A percentile compares a stretch with the other conserved stretches of the same genome.
Conservation (phyloP, 2,329 filamentous ascomycete genomes). For the Mycosphaerella sp. region DNA sequence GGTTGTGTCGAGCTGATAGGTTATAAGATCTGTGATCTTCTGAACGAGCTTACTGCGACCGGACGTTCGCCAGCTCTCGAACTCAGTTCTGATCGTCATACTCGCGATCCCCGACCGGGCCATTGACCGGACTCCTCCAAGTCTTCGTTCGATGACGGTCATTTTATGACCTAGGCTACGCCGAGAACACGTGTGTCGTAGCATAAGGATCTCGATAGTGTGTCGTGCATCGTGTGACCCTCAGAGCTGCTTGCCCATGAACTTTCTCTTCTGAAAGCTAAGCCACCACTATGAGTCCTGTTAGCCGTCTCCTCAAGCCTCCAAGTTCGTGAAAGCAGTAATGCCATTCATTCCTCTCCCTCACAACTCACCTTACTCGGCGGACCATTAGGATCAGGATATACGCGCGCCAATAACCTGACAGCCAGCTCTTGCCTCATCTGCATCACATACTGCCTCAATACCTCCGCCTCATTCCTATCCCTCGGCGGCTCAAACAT, state of each 20-base stretch:
- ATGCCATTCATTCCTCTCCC: not conserved
- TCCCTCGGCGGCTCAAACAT: conserved; percentile 87
- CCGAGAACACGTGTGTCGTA: not conserved
- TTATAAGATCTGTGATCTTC: too few species aligned
- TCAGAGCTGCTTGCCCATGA: conserved; percentile 77
- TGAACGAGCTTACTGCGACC: too few species aligned
- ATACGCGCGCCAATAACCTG: conserved; percentile 78
- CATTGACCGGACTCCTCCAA: not conserved
- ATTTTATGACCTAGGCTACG: not conserved
- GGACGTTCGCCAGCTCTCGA: too few species aligned
- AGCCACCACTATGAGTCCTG: conserved; percentile 86
- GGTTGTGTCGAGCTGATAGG: not conserved
- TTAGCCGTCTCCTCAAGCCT: conserved; percentile 22
- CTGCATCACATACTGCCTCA: conserved; percentile 86
- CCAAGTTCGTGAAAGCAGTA: too few species aligned
- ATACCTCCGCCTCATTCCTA: conserved; percentile 79
- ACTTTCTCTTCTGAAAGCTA: conserved; percentile 98
- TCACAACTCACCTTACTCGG: conserved; percentile 53
- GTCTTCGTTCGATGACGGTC: not conserved
- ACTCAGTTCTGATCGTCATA: too few species aligned
- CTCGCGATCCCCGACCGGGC: too few species aligned
- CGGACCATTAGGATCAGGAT: conserved; percentile 61
- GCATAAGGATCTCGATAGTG: not conserved
- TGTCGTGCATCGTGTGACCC: not conserved
- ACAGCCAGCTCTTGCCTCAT: conserved; percentile 85